A percentile compares a stretch with the other conserved stretches of the same genome.
These are phyloP conservation scores for Termitomyces eurrhizus DNA, from an alignment of 768 basidiomycete species.

Conservation along the genomic window DNA sequence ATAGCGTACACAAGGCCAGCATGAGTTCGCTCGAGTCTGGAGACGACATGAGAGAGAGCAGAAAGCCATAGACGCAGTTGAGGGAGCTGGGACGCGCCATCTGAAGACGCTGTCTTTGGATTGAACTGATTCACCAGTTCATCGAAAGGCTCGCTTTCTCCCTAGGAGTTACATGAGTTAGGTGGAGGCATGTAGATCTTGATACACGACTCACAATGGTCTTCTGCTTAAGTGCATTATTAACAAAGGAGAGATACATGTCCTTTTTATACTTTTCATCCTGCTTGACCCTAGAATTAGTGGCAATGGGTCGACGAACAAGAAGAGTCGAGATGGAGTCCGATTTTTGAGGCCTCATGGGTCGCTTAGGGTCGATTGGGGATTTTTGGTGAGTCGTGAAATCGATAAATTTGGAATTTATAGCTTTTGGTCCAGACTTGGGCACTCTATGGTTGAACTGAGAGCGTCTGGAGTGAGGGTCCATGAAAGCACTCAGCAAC, in stretches of 20 bases:
- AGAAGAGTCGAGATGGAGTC: constrained; percentile 25
- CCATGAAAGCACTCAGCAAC: constrained; percentile 41
- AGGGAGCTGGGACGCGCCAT: constrained; percentile 35
- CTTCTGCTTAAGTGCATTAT: constrained; percentile 77
- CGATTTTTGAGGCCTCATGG: constrained; percentile 25
- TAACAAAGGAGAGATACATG: constrained; percentile 82
- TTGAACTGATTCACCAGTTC: constrained; percentile 89
- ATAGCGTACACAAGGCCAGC: constrained; percentile 81
- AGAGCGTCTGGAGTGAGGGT: constrained; percentile 70
- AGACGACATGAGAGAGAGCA: constrained; percentile 89
- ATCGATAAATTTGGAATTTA: constrained; percentile 44
- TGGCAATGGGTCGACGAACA: constrained; percentile 59
- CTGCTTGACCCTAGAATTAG: constrained; percentile 74
- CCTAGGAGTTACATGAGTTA: constrained; percentile 44
- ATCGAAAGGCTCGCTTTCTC: constrained; percentile 72
- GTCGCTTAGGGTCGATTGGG: constrained; percentile 38
- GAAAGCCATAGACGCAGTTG: constrained; percentile 79
- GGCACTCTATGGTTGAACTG: constrained; percentile 75
- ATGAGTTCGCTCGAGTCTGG: constrained; percentile 80
- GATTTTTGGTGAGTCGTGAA: constrained; percentile 28
- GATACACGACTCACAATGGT: constrained; percentile 45
- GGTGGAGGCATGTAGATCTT: constrained; percentile 8
- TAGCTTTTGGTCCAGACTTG: constrained; percentile 57
- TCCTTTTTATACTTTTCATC: constrained; percentile 75
- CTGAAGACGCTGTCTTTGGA: constrained; percentile 32